Percentiles rank a stretch among this genome's conserved stretches.
phyloP scores from a whole-genome alignment of 345 rosid species.

The Geranium brycei region DNA sequence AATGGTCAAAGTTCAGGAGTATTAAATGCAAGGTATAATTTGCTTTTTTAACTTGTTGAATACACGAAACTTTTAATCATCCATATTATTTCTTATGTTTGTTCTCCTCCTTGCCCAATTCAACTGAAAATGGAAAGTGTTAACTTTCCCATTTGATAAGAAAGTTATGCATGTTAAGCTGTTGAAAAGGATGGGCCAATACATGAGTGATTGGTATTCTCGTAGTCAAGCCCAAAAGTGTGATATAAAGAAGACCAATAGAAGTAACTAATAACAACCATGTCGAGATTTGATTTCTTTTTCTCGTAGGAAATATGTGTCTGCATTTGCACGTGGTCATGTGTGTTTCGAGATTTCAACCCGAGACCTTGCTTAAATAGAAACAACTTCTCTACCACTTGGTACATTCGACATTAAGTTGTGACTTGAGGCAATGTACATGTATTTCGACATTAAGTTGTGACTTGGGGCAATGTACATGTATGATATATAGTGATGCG shows the following conservation, averaged over 20 bases:
- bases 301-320: too few relatives aligned
- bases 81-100: not conserved
- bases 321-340: too few relatives aligned
- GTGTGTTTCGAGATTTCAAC: not conserved
- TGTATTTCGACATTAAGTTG: not conserved
- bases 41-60: not conserved
- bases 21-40: constrained; percentile 51
- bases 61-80: not conserved
- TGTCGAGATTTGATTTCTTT: not conserved
- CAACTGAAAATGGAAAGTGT: not conserved
- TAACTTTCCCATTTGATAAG: not conserved
- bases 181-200: not conserved
- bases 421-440: not conserved
- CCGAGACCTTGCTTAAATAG: not conserved
- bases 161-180: too few relatives aligned
- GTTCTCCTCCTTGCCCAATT: not conserved
- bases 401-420: too few relatives aligned
- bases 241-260: not conserved
- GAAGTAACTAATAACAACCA: not conserved
- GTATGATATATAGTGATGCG: not conserved
- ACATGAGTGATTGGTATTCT: not conserved
- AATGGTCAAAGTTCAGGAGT: constrained; percentile 39
- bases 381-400: too few relatives aligned
- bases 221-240: not conserved
- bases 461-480: not conserved